These are phyloP conservation scores for Sclerotinia minor DNA, from an alignment of 2,329 filamentous ascomycete genomes.

Conservation along the genomic window DNA sequence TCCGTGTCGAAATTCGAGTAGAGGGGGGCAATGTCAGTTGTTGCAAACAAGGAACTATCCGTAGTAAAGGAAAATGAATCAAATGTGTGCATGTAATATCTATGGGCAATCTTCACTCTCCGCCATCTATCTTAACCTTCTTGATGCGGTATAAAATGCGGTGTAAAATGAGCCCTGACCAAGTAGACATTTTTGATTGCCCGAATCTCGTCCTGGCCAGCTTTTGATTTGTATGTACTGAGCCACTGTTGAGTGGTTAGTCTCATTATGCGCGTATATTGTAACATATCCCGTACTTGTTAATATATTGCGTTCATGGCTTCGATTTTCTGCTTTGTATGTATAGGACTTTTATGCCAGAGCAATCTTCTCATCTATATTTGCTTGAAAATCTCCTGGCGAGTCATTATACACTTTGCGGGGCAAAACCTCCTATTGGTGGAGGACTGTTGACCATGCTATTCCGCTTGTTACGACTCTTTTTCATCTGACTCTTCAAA, in stretches of 20 bases:
- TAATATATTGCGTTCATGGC: not conserved
- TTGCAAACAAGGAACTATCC: not conserved
- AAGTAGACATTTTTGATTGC: not conserved
- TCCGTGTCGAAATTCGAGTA: slow-evolving; percentile 2
- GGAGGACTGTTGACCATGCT: slow-evolving; percentile 96
- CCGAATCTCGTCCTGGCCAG: not conserved
- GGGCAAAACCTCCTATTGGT: slow-evolving; percentile 31
- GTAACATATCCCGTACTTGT: slow-evolving; percentile 2
- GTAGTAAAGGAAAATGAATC: slow-evolving; percentile 15
- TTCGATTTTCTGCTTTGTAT: not conserved
- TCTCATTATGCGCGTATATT: slow-evolving; percentile 1
- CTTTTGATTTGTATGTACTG: slow-evolving; percentile 1
- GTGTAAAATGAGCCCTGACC: not conserved
- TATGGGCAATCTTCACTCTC: not conserved
- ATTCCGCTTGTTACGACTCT: slow-evolving; percentile 90
- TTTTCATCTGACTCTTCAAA: slow-evolving; percentile 98
- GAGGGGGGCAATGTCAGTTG: not conserved
- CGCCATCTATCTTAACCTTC: slow-evolving; percentile 15
- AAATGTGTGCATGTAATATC: slow-evolving; percentile 13
- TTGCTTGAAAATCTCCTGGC: not conserved
- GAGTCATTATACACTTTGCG: slow-evolving; percentile 25
- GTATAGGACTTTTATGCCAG: slow-evolving; percentile 1
- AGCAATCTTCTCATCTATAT: not conserved
- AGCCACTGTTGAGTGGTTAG: not conserved
- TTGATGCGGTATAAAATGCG: slow-evolving; percentile 4